Conservation (phyloP, 495 filamentous ascomycete species). For the Tuber brumale region DNA sequence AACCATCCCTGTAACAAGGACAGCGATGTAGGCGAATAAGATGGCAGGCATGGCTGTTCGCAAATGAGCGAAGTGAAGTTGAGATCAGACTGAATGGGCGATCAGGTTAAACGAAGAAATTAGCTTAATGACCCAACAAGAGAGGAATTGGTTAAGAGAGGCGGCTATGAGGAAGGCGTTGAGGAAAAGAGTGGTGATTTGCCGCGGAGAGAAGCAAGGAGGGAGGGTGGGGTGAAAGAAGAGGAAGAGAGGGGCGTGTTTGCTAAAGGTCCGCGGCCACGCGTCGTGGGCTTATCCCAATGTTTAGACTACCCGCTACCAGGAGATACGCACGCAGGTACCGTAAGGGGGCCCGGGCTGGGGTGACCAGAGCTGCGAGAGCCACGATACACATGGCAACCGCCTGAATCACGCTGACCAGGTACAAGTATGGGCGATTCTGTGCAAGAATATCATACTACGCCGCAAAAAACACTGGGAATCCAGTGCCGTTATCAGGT, state of each 20-base stretch:
- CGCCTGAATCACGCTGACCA: neutral
- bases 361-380: neutral
- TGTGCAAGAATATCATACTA: neutral
- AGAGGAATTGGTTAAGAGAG: slow-evolving; percentile 8
- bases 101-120: neutral
- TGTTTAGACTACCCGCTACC: neutral
- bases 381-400: neutral
- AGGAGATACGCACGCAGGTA: neutral
- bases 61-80: neutral
- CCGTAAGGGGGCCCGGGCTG: neutral
- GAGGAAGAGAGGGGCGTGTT: neutral
- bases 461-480: no score
- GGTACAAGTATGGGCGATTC: neutral
- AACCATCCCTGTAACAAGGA: slow-evolving; percentile 48
- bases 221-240: slow-evolving; percentile 4
- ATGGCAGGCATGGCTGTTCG: neutral
- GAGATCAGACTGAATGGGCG: neutral
- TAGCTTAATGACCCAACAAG: neutral
- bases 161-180: neutral
- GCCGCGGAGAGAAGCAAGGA: neutral
- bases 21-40: slow-evolving; percentile 3
- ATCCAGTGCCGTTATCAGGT: no score
- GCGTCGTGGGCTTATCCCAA: neutral
- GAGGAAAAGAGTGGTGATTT: neutral
- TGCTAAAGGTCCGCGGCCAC: neutral